phyloP scores from a whole-genome alignment of 495 filamentous ascomycete genomes.

The Ramalina intermedia region DNA sequence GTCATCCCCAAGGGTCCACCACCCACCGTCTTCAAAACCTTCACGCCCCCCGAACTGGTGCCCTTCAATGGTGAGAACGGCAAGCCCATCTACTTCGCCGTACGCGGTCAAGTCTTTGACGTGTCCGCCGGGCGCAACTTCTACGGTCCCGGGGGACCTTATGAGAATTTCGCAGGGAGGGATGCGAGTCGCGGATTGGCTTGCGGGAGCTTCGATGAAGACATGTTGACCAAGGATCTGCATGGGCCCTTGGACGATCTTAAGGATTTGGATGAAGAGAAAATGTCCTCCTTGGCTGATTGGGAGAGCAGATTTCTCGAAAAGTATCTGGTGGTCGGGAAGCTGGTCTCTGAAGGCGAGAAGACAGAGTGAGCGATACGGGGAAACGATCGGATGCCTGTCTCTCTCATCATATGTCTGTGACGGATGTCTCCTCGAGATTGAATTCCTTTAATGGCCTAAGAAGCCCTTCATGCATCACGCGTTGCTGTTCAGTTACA shows the following conservation, averaged over 20 bases:
- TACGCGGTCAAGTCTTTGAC: slow-evolving; percentile 77
- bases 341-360: slow-evolving; percentile 59
- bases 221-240: slow-evolving; percentile 89
- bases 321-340: slow-evolving; percentile 93
- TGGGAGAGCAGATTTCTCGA: slow-evolving; percentile 89
- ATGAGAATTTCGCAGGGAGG: slow-evolving; percentile 87
- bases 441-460: too few relatives aligned
- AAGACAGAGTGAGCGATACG: slow-evolving; percentile 25
- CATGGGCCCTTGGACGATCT: slow-evolving; percentile 75
- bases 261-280: slow-evolving; percentile 55
- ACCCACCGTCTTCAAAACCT: slow-evolving; percentile 75
- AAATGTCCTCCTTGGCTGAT: slow-evolving; percentile 67
- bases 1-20: slow-evolving; percentile 55
- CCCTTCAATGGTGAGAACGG: slow-evolving; percentile 73
- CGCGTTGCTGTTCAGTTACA: too few relatives aligned
- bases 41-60: slow-evolving; percentile 71
- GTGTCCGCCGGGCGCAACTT: slow-evolving; percentile 75
- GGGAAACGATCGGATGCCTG: not conserved
- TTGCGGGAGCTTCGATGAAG: slow-evolving; percentile 84
- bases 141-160: slow-evolving; percentile 86
- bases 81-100: slow-evolving; percentile 68
- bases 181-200: slow-evolving; percentile 87
- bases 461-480: too few relatives aligned
- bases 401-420: too few relatives aligned
- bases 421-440: too few relatives aligned